Evolutionary conservation across 441 rosid genomes (phyloP).

Genomic region (Populus hybrid): DNA sequence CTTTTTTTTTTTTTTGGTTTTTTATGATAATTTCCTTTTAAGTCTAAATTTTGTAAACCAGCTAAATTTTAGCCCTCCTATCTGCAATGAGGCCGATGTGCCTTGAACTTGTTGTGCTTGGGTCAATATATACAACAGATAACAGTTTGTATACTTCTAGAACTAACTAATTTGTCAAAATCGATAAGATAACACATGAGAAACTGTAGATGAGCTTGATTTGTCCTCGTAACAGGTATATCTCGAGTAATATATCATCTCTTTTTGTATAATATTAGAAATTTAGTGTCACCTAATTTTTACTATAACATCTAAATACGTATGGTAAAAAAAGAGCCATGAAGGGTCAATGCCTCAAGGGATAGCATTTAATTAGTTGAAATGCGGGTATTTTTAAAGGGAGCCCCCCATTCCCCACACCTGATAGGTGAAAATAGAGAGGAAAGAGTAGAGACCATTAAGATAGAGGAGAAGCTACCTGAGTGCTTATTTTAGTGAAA

Average conservation of each 20-base stretch:
- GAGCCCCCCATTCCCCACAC: constrained; percentile 13
- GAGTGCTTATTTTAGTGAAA: constrained; percentile 31
- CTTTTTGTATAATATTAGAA: background rate
- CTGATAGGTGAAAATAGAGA: constrained; percentile 23
- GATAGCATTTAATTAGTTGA: background rate
- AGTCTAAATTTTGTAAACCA: too few species aligned
- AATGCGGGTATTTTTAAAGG: background rate
- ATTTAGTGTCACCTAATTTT: background rate
- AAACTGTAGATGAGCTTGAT: too few species aligned
- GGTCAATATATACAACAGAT: too few species aligned
- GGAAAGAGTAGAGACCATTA: constrained; percentile 28
- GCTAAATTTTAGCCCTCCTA: too few species aligned
- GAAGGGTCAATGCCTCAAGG: background rate
- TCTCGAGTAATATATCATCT: background rate
- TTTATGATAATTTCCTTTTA: too few species aligned
- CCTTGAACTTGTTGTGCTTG: too few species aligned
- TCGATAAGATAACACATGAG: too few species aligned
- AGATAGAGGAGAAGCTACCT: constrained; percentile 9
- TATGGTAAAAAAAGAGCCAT: background rate
- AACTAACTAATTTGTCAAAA: too few species aligned
- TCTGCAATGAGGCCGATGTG: too few species aligned
- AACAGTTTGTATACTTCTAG: too few species aligned
- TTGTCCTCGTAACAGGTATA: background rate
- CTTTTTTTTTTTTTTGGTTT: too few species aligned
- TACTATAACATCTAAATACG: background rate